These are phyloP conservation scores for Pythium phragmitis DNA, from an alignment of 352 stramenopile genomes.

Conservation along the genomic window DNA sequence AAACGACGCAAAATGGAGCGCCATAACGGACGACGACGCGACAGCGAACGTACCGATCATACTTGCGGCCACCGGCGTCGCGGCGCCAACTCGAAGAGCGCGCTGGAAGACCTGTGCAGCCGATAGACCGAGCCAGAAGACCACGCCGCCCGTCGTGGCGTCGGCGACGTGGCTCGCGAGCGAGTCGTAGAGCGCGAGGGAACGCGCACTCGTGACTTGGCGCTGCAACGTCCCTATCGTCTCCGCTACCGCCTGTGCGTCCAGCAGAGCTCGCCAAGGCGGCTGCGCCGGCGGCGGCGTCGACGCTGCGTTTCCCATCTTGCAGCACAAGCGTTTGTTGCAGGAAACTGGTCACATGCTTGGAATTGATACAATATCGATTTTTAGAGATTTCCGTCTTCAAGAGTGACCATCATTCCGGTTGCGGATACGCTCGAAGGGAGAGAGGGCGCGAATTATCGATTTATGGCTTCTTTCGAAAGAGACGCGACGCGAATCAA, in stretches of 20 bases:
- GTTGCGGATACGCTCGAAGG: no score
- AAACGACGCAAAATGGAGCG: slow-evolving; percentile 33
- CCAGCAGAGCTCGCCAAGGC: slow-evolving; percentile 3
- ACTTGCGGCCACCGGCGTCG: slow-evolving; percentile 27
- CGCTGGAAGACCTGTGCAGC: slow-evolving; percentile 29
- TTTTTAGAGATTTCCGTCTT: neutral
- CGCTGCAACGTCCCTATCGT: neutral
- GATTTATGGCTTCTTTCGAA: no score
- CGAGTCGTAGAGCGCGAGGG: slow-evolving; percentile 25
- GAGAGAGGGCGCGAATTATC: no score
- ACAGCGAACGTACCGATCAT: slow-evolving; percentile 32
- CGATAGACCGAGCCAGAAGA: slow-evolving; percentile 38
- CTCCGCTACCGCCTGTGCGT: neutral
- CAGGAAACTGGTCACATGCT: neutral
- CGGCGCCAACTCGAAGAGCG: slow-evolving; percentile 22
- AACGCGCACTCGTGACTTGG: slow-evolving; percentile 25
- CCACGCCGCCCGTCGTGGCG: slow-evolving; percentile 30
- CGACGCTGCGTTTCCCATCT: slow-evolving; percentile 16
- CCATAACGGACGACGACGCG: slow-evolving; percentile 28
- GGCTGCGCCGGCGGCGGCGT: slow-evolving; percentile 9
- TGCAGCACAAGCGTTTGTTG: no score
- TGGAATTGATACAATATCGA: neutral
- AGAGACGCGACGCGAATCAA: no score
- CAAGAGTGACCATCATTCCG: no score
- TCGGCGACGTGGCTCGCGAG: slow-evolving; percentile 26